These are phyloP conservation scores for Thymus mandschuricus DNA, from an alignment of 257 asterid species.

Conservation along the genomic window DNA sequence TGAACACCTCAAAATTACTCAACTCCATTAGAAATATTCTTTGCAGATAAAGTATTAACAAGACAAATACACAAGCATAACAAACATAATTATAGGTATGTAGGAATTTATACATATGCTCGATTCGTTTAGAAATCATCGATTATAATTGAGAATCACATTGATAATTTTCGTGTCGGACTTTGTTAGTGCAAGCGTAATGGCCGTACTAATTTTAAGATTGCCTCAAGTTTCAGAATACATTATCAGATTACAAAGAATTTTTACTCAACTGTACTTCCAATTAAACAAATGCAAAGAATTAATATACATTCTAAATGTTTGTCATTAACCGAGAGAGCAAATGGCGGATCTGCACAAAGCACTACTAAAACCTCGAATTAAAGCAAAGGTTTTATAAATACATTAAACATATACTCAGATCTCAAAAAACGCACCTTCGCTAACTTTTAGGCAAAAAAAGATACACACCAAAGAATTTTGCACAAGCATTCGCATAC, in stretches of 20 bases:
- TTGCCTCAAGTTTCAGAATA: slow-evolving; percentile 18
- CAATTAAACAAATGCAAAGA: neutral
- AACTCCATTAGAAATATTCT: neutral
- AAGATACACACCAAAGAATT: slow-evolving; percentile 13
- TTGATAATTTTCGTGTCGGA: slow-evolving; percentile 14
- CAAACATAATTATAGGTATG: neutral
- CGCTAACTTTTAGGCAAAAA: slow-evolving; percentile 8
- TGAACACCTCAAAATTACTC: neutral
- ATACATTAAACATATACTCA: slow-evolving; percentile 28
- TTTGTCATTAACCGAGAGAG: slow-evolving; percentile 37
- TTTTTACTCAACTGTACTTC: neutral
- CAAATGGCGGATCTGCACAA: slow-evolving; percentile 47
- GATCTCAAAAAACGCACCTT: slow-evolving; percentile 35
- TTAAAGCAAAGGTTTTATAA: slow-evolving; percentile 33
- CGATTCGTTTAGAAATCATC: slow-evolving; percentile 7
- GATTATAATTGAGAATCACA: slow-evolving; percentile 16
- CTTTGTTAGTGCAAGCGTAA: neutral
- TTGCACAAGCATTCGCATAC: slow-evolving; percentile 15
- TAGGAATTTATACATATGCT: neutral
- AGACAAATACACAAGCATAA: slow-evolving; percentile 18
- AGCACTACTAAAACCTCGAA: slow-evolving; percentile 35
- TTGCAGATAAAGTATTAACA: slow-evolving; percentile 3
- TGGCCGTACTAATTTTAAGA: neutral
- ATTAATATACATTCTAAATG: slow-evolving; percentile 22
- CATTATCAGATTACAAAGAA: slow-evolving; percentile 22